Percentiles rank a stretch among this genome's conserved stretches.
Evolutionary conservation across 108 stramenopile species (phyloP).

Genomic region (Nannochloropsis granulata): DNA sequence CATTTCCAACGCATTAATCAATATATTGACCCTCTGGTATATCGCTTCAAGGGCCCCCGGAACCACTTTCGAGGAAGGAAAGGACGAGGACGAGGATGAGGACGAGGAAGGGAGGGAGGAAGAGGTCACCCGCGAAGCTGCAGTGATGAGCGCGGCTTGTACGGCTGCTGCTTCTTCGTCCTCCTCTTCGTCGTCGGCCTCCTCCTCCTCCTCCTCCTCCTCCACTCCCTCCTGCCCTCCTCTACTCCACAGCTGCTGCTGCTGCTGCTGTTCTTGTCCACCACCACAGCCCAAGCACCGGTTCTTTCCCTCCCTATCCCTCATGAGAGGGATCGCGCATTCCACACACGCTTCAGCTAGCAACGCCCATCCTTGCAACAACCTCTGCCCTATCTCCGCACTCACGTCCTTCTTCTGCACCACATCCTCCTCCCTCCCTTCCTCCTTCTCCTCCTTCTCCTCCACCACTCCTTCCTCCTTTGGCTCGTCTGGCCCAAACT

Average conservation of each 20-base stretch:
- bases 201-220: no score
- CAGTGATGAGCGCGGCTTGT: no score
- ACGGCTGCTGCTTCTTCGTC: no score
- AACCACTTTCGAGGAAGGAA: not conserved
- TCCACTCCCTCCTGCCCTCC: not conserved
- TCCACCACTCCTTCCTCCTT: not conserved
- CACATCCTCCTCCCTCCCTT: not conserved
- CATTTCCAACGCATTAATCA: not conserved
- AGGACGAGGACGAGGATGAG: no score
- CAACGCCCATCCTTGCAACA: not conserved
- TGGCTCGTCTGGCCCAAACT: not conserved
- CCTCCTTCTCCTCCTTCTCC: not conserved
- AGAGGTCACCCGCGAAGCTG: no score
- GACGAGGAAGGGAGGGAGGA: no score
- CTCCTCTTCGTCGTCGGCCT: no score
- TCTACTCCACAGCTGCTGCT: no score
- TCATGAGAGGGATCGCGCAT: not conserved
- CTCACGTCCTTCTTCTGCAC: not conserved
- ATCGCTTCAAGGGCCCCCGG: not conserved
- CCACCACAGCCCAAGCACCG: not conserved
- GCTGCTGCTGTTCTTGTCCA: not conserved
- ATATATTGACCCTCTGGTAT: not conserved
- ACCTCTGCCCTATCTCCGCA: not conserved
- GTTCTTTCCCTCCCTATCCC: not conserved
- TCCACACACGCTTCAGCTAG: not conserved